Percentiles rank a stretch among this genome's conserved stretches.
Conservation (phyloP, 371 early-diverging fungal species). For the Aphelidium insulamus region DNA sequence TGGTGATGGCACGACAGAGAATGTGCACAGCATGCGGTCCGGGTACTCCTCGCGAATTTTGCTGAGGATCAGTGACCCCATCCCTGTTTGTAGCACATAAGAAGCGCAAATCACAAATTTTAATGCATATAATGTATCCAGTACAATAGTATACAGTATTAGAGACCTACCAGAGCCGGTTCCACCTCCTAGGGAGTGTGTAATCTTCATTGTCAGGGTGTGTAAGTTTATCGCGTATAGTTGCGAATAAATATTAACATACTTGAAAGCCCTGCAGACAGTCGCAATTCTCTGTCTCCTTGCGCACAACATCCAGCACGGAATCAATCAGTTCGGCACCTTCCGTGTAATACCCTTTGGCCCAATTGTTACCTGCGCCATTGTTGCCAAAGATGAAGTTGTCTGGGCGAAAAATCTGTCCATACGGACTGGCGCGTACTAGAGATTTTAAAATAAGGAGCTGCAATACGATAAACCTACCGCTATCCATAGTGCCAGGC, state of each 20-base stretch:
- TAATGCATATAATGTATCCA: no score
- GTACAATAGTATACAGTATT: no score
- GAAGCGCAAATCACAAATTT: no score
- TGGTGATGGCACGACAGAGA: conserved; percentile 89
- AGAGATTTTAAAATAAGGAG: no score
- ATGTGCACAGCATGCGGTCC: conserved; percentile 80
- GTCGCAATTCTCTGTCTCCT: conserved; percentile 71
- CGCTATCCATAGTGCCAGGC: conserved; percentile 60
- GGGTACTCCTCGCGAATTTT: conserved; percentile 86
- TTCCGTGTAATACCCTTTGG: conserved; percentile 81
- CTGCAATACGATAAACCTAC: no score
- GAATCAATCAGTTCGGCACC: conserved; percentile 72
- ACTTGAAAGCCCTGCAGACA: conserved; percentile 85
- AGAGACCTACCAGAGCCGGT: conserved; percentile 79
- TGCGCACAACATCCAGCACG: conserved; percentile 71
- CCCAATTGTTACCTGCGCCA: conserved; percentile 88
- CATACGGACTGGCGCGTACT: conserved; percentile 28
- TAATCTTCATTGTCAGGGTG: no score
- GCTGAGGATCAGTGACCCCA: conserved; percentile 67
- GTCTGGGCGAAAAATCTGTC: conserved; percentile 66
- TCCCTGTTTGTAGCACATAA: no score
- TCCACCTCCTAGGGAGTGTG: conserved; percentile 78
- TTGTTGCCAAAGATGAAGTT: conserved; percentile 67
- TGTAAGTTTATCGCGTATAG: no score
- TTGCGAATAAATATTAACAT: no score